A percentile compares a stretch with the other conserved stretches of the same genome.
phyloP scores from a whole-genome alignment of 2,329 filamentous ascomycete species.

The Aspergillus quadricinctus region DNA sequence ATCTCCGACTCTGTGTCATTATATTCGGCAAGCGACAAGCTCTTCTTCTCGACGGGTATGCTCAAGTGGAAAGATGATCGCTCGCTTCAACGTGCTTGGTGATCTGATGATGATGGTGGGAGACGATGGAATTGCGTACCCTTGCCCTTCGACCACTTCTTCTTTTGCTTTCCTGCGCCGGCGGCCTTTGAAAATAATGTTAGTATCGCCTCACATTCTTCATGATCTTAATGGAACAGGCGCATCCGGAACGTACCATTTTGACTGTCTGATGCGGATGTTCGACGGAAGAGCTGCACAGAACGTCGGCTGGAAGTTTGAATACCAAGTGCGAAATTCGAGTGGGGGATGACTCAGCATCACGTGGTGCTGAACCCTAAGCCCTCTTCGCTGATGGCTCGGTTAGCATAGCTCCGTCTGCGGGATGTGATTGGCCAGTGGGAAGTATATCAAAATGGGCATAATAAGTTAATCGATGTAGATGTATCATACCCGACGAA shows the following conservation, averaged over 20 bases:
- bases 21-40: background rate
- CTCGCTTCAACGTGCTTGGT: slow-evolving; percentile 16
- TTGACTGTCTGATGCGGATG: slow-evolving; percentile 34
- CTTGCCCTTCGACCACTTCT: slow-evolving; percentile 57
- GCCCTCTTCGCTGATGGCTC: slow-evolving; percentile 23
- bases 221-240: background rate
- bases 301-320: slow-evolving; percentile 19
- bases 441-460: slow-evolving; percentile 3
- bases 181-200: slow-evolving; percentile 36
- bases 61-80: slow-evolving; percentile 9
- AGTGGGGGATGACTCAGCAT: slow-evolving; percentile 35
- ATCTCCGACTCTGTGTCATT: slow-evolving; percentile 2
- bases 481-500: background rate
- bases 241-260: slow-evolving; percentile 29
- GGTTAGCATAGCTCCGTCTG: slow-evolving; percentile 12
- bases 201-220: slow-evolving; percentile 6
- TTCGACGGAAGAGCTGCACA: slow-evolving; percentile 30
- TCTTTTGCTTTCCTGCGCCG: slow-evolving; percentile 50
- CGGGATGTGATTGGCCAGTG: slow-evolving; percentile 7
- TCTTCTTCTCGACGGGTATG: slow-evolving; percentile 1
- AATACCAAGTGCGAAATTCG: slow-evolving; percentile 32
- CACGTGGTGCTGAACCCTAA: slow-evolving; percentile 25
- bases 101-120: background rate
- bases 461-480: background rate
- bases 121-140: slow-evolving; percentile 37